Base-by-base conservation (phyloP, 495 filamentous ascomycete genomes). In the Amphirosellinia nigrospora region DNA sequence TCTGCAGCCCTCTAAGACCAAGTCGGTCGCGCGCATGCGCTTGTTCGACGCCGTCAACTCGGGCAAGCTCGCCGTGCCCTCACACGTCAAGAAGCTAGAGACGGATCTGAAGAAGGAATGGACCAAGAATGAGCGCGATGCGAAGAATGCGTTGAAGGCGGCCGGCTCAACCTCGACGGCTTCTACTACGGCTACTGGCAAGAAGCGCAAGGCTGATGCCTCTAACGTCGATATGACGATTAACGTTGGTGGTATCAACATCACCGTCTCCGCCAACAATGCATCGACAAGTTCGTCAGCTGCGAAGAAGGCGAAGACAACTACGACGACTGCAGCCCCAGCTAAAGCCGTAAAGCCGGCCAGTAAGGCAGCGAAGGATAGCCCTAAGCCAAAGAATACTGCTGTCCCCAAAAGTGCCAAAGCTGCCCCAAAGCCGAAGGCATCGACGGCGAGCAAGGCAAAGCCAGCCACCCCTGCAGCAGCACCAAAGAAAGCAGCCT, bases 21-120 rank as follows among this genome's bases (percentile, higher is more conserved):
- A 89, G 72, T 84, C 84, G 6, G 82, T 82, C 0, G 86, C 88
- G 26, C 85, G 87, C 74, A 85, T 86, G 81, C 76, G 86, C 36
- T 77, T 90, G 6, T 80, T 83, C 38, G 84, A 88, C 66, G 84
- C 84, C 23, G 70, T 89, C 59, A 84, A 84, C 58, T 66, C 66
- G 21, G 82, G 78, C 8, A 80, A 76, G 9, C 68, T 89, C 1
- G 32, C 64, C 2, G 64, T 67, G 23, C 64, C 64, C 2, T 19
- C 64, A 9, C 68, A 78, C 39, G 78, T 87, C 32, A 48, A 56
- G 66, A 80, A 77, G 65, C 46, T 88, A 23, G 87, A 89, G 75
- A 50, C 74, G n/a, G 82, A 84, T 39, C 71, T 89, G 73, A 87
- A 82, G 79, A 87, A 83, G 64, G 82, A 88, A 38, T 88, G 82